A percentile compares a stretch with the other conserved stretches of the same genome.
These are phyloP conservation scores for Scheffersomyces segobiensis DNA, from an alignment of 1,139 yeast species.

Conservation along the genomic window DNA sequence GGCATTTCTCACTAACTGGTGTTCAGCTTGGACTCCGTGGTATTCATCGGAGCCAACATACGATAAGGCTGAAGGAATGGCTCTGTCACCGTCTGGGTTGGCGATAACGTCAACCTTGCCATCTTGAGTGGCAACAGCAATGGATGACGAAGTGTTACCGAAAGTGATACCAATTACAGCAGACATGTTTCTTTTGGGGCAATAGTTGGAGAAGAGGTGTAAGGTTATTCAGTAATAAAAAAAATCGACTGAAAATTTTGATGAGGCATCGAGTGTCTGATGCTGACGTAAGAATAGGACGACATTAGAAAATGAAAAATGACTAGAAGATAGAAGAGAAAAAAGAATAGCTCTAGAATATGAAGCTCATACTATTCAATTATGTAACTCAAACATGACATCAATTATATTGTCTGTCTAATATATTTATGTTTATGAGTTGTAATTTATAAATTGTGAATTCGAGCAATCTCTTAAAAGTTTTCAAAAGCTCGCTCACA, in stretches of 20 bases:
- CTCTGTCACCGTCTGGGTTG: constrained; percentile 98
- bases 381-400: no score
- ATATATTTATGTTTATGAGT: neutral
- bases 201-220: neutral
- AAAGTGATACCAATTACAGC: constrained; percentile 92
- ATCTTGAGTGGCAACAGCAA: constrained; percentile 84
- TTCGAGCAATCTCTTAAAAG: neutral
- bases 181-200: constrained; percentile 16
- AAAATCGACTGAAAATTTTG: constrained; percentile 2
- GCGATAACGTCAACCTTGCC: constrained; percentile 97
- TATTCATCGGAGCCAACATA: constrained; percentile 94
- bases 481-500: neutral
- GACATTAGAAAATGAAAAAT: neutral
- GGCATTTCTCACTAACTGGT: constrained; percentile 90
- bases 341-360: no score
- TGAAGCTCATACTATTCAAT: neutral
- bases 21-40: constrained; percentile 95
- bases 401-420: neutral
- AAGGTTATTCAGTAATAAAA: neutral
- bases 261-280: neutral
- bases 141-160: constrained; percentile 95
- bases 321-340: neutral
- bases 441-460: neutral
- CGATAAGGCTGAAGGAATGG: constrained; percentile 89
- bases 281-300: neutral